Conservation (phyloP, 2,329 filamentous ascomycete genomes). For the Diaporthe citriasiana region DNA sequence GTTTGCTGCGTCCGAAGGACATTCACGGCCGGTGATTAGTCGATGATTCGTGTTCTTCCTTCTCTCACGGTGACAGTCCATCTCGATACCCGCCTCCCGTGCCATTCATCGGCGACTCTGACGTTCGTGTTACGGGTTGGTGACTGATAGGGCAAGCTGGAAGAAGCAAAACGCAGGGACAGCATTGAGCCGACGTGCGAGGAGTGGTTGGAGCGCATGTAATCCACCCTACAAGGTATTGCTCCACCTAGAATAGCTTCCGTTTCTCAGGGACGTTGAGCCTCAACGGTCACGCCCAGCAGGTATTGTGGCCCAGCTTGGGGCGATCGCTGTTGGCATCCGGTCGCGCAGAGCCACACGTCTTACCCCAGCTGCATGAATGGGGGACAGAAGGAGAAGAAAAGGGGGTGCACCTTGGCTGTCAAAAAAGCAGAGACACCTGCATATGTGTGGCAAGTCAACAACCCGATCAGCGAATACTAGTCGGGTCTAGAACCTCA, state of each 20-base stretch:
- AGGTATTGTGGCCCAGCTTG: not conserved
- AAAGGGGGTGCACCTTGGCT: not conserved
- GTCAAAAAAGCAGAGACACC: conserved; percentile 23
- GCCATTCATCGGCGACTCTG: not conserved
- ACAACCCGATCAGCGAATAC: not conserved
- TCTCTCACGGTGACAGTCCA: not conserved
- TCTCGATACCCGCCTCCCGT: not conserved
- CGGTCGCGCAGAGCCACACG: not conserved
- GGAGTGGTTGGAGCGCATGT: not conserved
- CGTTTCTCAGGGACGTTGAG: conserved; percentile 18
- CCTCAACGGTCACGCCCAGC: conserved; percentile 25
- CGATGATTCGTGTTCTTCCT: not conserved
- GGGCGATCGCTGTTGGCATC: not conserved
- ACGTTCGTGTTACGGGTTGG: not conserved
- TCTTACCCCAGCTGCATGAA: not conserved
- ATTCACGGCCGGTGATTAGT: not conserved
- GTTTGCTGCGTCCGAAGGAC: not conserved
- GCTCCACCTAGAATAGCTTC: not conserved
- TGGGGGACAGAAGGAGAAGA: not conserved
- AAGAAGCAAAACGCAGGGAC: not conserved
- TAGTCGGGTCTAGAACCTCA: conserved; percentile 21
- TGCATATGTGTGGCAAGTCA: conserved; percentile 19
- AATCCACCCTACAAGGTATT: not conserved
- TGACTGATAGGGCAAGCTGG: not conserved
- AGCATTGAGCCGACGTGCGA: not conserved